Conservation (phyloP, 2,329 filamentous ascomycete genomes). For the Dendryphion nanum region DNA sequence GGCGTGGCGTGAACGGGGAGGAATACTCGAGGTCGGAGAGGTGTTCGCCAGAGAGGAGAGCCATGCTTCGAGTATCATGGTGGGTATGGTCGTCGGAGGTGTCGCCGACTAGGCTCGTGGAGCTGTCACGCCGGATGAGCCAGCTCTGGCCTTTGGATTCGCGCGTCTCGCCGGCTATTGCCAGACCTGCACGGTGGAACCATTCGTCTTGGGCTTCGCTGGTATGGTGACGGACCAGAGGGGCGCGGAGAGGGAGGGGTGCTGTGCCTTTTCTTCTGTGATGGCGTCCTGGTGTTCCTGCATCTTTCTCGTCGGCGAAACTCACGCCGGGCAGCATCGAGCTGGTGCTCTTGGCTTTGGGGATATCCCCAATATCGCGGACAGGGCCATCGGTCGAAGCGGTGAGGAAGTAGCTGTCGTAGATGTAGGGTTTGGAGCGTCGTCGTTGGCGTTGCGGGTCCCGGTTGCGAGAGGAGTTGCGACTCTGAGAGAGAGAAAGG, state of each 20-base stretch:
- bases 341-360: constrained; percentile 49
- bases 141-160: constrained; percentile 64
- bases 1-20: constrained; percentile 22
- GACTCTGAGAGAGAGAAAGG: constrained; percentile 41
- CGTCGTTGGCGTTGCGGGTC: constrained; percentile 26
- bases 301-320: constrained; percentile 13
- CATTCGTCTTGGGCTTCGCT: constrained; percentile 49
- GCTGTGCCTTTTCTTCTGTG: constrained; percentile 32
- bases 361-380: constrained; percentile 34
- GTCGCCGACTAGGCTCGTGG: constrained; percentile 51
- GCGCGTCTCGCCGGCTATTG: constrained; percentile 55
- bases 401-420: constrained; percentile 32
- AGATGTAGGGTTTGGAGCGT: constrained; percentile 22
- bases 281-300: constrained; percentile 7
- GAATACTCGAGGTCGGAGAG: constrained; percentile 33
- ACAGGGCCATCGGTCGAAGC: constrained; percentile 12
- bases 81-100: constrained; percentile 28
- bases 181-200: constrained; percentile 58
- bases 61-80: constrained; percentile 23
- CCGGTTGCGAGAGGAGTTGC: constrained; percentile 31
- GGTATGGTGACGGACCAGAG: constrained; percentile 28
- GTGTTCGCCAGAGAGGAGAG: constrained; percentile 33
- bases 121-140: constrained; percentile 56
- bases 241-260: constrained; percentile 24
- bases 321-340: constrained; percentile 35